phyloP scores from a whole-genome alignment of 371 early-diverging fungal species.

The Mortierella sp. region DNA sequence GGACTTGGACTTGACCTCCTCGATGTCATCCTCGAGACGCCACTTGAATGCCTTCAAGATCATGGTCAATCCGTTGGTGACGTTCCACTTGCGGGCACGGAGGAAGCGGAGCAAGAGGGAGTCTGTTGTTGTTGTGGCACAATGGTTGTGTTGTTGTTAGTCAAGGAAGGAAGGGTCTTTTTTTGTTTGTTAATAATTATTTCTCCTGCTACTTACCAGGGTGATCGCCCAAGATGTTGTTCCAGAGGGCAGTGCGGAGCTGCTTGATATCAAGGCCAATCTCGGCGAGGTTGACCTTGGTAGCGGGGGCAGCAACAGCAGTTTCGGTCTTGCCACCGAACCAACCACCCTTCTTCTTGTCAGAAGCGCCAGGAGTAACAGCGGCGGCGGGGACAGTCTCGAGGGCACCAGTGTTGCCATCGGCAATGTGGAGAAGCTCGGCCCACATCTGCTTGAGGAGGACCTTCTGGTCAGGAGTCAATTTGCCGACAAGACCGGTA shows the following conservation, averaged over 20 bases:
- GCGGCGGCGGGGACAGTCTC: constrained; percentile 4
- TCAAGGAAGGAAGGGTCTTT: background rate
- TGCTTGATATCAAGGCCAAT: constrained; percentile 22
- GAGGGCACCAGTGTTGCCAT: constrained; percentile 17
- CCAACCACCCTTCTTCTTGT: constrained; percentile 49
- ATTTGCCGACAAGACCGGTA: constrained; percentile 61
- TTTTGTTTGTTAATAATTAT: background rate
- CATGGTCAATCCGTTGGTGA: constrained; percentile 72
- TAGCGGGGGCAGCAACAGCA: constrained; percentile 27
- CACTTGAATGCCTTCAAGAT: constrained; percentile 70
- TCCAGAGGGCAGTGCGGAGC: constrained; percentile 38
- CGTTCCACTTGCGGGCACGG: constrained; percentile 81
- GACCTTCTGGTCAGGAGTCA: constrained; percentile 64
- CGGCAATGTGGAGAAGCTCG: constrained; percentile 63
- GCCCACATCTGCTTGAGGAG: constrained; percentile 69
- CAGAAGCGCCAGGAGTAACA: constrained; percentile 26
- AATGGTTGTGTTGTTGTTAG: background rate
- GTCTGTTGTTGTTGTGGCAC: constrained; percentile 47
- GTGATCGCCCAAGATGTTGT: constrained; percentile 51
- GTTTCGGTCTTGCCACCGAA: constrained; percentile 60
- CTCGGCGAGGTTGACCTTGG: constrained; percentile 59
- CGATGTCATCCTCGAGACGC: constrained; percentile 72
- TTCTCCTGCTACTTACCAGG: constrained; percentile 25
- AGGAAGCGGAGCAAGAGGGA: constrained; percentile 71
- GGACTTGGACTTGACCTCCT: constrained; percentile 39